Evolutionary conservation across 805 yeast species (phyloP), one percentile per base, ranked within the genome.

Genomic region (Kuraishia hungarica): DNA sequence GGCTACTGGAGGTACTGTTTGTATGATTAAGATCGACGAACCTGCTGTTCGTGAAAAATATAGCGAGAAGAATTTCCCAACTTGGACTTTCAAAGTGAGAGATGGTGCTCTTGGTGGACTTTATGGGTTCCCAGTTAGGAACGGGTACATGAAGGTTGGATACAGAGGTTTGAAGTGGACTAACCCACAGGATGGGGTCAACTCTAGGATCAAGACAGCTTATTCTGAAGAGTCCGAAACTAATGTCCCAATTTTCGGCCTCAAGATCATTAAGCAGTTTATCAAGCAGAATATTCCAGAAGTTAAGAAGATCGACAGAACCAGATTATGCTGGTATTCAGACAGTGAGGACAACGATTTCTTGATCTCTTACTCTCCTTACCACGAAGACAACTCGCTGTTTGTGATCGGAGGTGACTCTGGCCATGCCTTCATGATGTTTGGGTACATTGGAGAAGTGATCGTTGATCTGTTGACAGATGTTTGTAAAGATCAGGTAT

Each of bases 341-440:
- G 75, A 71, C 57, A 65, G 72, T 8, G 57, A 63, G 17, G 71
- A 69, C 52, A 66, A 68, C 43, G 70, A 72, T 51, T 71, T 67
- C 52, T 55, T 73, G 22, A 67, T 73, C 47, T 71, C 70, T 28
- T 65, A 62, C 52, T 64, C 65, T 49, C 77, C 76, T 0, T 53
- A 64, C 24, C 63, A 60, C 39, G 57, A 55, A 10, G 62, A 65
- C 10, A 50, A 61, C n/a, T 66, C 68, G 19, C 59, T 71, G 8
- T 65, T 64, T 50, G 70, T 70, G 2, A 70, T 70, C 23, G 65
- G 71, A 29, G 77, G 77, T 48, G 76, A 72, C 55, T 67, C 73
- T 19, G 75, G 75, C 0, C 76, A 72, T 59, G 72, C 67, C 3
- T 73, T 70, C 55, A 71, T 69, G 64, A 67, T 72, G 61, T 59